phyloP scores from a whole-genome alignment of 805 yeast species.

The Saturnispora besseyi region DNA sequence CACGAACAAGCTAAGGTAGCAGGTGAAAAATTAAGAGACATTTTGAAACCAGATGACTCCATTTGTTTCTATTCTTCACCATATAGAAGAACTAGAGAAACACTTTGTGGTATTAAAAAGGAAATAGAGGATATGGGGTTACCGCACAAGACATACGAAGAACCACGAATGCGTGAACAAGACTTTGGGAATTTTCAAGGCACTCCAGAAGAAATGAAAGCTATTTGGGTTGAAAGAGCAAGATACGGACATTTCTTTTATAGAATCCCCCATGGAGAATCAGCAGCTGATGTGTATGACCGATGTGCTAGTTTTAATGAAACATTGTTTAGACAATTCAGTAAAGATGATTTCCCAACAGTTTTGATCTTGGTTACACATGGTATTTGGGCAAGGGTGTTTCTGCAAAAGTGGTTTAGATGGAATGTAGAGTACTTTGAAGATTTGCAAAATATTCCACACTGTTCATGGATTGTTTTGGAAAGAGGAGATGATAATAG shows the following conservation, averaged over 20 bases:
- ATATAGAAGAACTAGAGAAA: slow-evolving; percentile 74
- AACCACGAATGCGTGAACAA: slow-evolving; percentile 88
- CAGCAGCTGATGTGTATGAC: slow-evolving; percentile 94
- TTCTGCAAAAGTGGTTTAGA: slow-evolving; percentile 87
- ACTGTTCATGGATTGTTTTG: slow-evolving; percentile 78
- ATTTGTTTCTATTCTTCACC: slow-evolving; percentile 82
- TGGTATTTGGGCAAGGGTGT: slow-evolving; percentile 91
- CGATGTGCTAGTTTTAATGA: slow-evolving; percentile 87
- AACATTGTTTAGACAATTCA: slow-evolving; percentile 74
- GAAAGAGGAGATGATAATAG: slow-evolving; percentile 44
- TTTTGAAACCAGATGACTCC: slow-evolving; percentile 37
- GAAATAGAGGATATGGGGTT: slow-evolving; percentile 37
- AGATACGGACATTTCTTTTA: slow-evolving; percentile 84
- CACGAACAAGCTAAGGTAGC: slow-evolving; percentile 54
- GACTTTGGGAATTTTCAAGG: slow-evolving; percentile 93
- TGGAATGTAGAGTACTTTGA: slow-evolving; percentile 92
- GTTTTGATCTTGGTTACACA: slow-evolving; percentile 82
- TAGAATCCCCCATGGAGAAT: slow-evolving; percentile 87
- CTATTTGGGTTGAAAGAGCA: slow-evolving; percentile 76
- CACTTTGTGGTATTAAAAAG: slow-evolving; percentile 60
- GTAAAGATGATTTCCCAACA: slow-evolving; percentile 59
- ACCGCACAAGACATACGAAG: slow-evolving; percentile 60
- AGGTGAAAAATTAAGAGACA: slow-evolving; percentile 37
- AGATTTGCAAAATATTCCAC: slow-evolving; percentile 70
- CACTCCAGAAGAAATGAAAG: slow-evolving; percentile 64